Conservation (phyloP, 139 green algal species). For the Gonium pectorale region DNA sequence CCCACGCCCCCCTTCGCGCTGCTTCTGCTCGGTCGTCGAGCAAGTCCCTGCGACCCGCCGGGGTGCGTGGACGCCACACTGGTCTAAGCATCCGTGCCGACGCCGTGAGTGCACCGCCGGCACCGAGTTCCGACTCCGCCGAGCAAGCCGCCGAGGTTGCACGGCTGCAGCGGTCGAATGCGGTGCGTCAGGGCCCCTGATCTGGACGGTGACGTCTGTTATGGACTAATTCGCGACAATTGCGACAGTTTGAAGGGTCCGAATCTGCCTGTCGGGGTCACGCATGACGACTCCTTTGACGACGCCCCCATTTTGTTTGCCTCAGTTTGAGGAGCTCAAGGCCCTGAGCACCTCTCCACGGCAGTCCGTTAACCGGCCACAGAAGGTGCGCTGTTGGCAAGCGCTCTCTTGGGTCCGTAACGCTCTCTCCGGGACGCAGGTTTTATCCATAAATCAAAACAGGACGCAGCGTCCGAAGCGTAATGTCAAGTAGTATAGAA, state of each 20-base stretch:
- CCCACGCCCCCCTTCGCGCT: not conserved
- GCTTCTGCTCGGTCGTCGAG: not conserved
- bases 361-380: slow-evolving; percentile 79
- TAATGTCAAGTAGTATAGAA: too few species aligned
- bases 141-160: slow-evolving; percentile 39
- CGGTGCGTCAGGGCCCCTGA: too few species aligned
- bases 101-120: not conserved
- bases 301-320: too few species aligned
- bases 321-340: slow-evolving; percentile 72
- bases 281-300: too few species aligned
- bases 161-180: slow-evolving; percentile 63
- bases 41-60: not conserved
- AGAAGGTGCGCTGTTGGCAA: slow-evolving; percentile 65
- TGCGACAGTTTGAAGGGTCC: too few species aligned
- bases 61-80: not conserved
- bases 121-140: not conserved
- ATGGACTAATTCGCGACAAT: too few species aligned
- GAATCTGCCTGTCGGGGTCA: too few species aligned
- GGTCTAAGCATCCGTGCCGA: not conserved
- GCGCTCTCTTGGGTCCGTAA: not conserved
- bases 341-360: slow-evolving; percentile 53
- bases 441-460: too few species aligned
- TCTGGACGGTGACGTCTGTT: too few species aligned
- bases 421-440: too few species aligned
- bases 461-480: too few species aligned